phyloP scores from a whole-genome alignment of 2,329 filamentous ascomycete species.

The Penicillium sp. region DNA sequence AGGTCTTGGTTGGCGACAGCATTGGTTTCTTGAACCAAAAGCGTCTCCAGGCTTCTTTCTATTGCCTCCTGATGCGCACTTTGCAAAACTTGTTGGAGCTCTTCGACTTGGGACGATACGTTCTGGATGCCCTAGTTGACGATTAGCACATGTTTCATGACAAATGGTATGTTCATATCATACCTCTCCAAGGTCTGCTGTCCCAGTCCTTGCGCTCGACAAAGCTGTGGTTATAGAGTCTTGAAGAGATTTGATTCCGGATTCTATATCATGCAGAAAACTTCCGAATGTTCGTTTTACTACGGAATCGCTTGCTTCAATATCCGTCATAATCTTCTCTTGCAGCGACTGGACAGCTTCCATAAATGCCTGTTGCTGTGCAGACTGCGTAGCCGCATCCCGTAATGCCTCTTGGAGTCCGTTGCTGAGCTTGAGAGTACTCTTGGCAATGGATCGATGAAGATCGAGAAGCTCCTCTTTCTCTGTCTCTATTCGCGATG shows the following conservation, averaged over 20 bases:
- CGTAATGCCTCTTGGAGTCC: slow-evolving; percentile 37
- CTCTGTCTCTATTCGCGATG: slow-evolving; percentile 58
- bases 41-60: slow-evolving; percentile 29
- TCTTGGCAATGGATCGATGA: slow-evolving; percentile 40
- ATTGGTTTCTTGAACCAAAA: slow-evolving; percentile 28
- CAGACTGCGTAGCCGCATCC: slow-evolving; percentile 31
- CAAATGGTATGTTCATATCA: not conserved
- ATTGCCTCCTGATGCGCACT: slow-evolving; percentile 30
- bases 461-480: slow-evolving; percentile 48
- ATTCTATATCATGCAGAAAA: slow-evolving; percentile 29
- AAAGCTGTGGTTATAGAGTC: slow-evolving; percentile 22
- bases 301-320: slow-evolving; percentile 31
- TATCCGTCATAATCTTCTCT: slow-evolving; percentile 29
- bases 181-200: slow-evolving; percentile 26
- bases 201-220: slow-evolving; percentile 18
- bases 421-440: slow-evolving; percentile 36
- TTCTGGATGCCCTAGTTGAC: slow-evolving; percentile 33
- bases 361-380: slow-evolving; percentile 36
- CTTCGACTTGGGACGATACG: slow-evolving; percentile 23
- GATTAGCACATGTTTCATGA: slow-evolving; percentile 1
- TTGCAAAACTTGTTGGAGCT: slow-evolving; percentile 28
- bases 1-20: slow-evolving; percentile 30
- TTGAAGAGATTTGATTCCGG: slow-evolving; percentile 22
- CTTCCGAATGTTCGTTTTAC: slow-evolving; percentile 27
- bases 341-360: slow-evolving; percentile 33